Conservation (phyloP, 2,329 filamentous ascomycete species). For the Exophiala lecanii-corni region DNA sequence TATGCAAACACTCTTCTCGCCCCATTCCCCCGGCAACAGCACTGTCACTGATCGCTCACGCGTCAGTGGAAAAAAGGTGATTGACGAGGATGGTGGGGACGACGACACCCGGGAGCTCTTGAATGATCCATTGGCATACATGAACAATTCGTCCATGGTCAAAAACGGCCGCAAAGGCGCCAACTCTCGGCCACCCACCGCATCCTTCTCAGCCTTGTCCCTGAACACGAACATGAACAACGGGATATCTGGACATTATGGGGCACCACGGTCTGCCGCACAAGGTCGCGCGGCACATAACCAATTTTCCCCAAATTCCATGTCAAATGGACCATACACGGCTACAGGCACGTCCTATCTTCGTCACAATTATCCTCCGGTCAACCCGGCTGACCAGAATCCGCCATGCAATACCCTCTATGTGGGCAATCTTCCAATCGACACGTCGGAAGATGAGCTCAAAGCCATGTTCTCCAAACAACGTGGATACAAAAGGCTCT, state of each 20-base stretch:
- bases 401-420: constrained; percentile 97
- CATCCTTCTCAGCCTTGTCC: constrained; percentile 65
- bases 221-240: constrained; percentile 60
- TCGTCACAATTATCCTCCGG: constrained; percentile 71
- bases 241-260: constrained; percentile 38
- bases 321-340: constrained; percentile 50
- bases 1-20: constrained; percentile 56
- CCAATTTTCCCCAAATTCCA: constrained; percentile 54
- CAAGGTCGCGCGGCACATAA: constrained; percentile 49
- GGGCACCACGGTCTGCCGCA: constrained; percentile 45
- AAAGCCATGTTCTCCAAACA: constrained; percentile 91
- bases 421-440: constrained; percentile 89
- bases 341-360: constrained; percentile 54
- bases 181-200: constrained; percentile 65
- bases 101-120: constrained; percentile 60
- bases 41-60: constrained; percentile 46
- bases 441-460: constrained; percentile 91
- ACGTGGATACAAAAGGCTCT: constrained; percentile 90
- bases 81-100: constrained; percentile 56
- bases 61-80: constrained; percentile 58
- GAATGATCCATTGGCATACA: constrained; percentile 61
- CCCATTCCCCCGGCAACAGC: constrained; percentile 55
- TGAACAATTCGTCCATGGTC: constrained; percentile 60
- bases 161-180: constrained; percentile 58
- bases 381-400: constrained; percentile 93